Conservation (phyloP, 768 basidiomycete genomes). For the Pleurotus salmoneostramineus region DNA sequence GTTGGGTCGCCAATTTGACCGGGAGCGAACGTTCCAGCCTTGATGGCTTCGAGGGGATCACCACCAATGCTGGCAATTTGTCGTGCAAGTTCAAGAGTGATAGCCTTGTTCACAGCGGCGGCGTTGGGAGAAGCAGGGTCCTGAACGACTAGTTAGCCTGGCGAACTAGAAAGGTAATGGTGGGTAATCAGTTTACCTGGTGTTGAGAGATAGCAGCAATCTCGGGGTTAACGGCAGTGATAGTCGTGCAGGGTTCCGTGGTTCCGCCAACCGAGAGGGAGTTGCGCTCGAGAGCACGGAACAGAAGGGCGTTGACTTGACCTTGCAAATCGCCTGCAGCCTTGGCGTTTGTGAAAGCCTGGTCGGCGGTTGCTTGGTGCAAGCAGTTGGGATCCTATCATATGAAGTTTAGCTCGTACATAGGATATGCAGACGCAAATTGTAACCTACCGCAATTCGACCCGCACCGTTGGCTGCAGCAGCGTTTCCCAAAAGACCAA, state of each 20-base stretch:
- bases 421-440: not conserved
- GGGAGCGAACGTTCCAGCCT: slow-evolving; percentile 60
- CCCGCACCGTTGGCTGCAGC: slow-evolving; percentile 56
- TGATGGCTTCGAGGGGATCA: slow-evolving; percentile 51
- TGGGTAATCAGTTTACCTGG: slow-evolving; percentile 28
- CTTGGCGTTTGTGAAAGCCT: slow-evolving; percentile 73
- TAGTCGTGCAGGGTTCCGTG: slow-evolving; percentile 45
- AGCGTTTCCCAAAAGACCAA: slow-evolving; percentile 60
- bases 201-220: slow-evolving; percentile 63
- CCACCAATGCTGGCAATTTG: slow-evolving; percentile 66
- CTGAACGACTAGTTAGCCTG: slow-evolving; percentile 16
- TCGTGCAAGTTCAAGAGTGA: slow-evolving; percentile 56
- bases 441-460: slow-evolving; percentile 39
- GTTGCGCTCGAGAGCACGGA: slow-evolving; percentile 65
- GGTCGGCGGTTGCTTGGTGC: slow-evolving; percentile 63
- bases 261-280: slow-evolving; percentile 47
- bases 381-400: slow-evolving; percentile 53
- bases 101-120: slow-evolving; percentile 59
- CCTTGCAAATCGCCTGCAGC: slow-evolving; percentile 53
- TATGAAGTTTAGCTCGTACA: not conserved
- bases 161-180: not conserved
- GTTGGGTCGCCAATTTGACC: slow-evolving; percentile 49
- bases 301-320: slow-evolving; percentile 56
- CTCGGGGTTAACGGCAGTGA: slow-evolving; percentile 58
- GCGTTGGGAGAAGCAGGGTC: slow-evolving; percentile 61